Evolutionary conservation across 2,329 filamentous ascomycete genomes (phyloP).

Genomic region (Calonectria crousiana): DNA sequence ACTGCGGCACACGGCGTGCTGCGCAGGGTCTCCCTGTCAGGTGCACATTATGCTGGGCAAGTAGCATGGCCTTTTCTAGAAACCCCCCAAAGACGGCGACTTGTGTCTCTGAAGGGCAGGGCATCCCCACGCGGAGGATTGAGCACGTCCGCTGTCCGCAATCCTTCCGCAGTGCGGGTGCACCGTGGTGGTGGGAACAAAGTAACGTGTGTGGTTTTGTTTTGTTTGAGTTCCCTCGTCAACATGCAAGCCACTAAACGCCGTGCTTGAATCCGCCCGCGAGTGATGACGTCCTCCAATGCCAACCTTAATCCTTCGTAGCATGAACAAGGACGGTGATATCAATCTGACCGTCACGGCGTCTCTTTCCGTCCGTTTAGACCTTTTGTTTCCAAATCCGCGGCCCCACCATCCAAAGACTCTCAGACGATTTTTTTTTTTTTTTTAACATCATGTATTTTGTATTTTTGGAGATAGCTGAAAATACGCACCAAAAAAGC

Average conservation of each 20-base stretch:
- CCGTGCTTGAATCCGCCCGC: neutral
- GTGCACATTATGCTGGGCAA: slow-evolving; percentile 16
- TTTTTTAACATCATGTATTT: too few relatives aligned
- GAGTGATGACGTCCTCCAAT: slow-evolving; percentile 1
- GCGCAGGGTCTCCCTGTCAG: slow-evolving; percentile 13
- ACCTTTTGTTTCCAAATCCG: neutral
- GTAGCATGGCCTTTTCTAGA: slow-evolving; percentile 15
- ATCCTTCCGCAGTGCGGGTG: neutral
- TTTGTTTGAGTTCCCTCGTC: neutral
- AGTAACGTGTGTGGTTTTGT: slow-evolving; percentile 15
- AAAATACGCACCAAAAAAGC: neutral
- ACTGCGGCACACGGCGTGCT: slow-evolving; percentile 23
- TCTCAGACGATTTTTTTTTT: neutral
- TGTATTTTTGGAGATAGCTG: neutral
- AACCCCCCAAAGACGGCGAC: neutral
- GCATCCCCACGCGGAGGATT: slow-evolving; percentile 20
- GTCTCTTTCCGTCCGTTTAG: neutral
- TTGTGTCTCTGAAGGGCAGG: neutral
- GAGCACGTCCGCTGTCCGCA: neutral
- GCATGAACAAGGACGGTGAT: neutral
- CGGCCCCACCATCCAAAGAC: neutral
- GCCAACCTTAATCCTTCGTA: slow-evolving; percentile 3
- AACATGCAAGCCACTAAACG: neutral
- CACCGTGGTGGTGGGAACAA: neutral
- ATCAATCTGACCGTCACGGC: neutral